phyloP scores from a whole-genome alignment of 2,329 filamentous ascomycete genomes.

The Clarireedia monteithiana region DNA sequence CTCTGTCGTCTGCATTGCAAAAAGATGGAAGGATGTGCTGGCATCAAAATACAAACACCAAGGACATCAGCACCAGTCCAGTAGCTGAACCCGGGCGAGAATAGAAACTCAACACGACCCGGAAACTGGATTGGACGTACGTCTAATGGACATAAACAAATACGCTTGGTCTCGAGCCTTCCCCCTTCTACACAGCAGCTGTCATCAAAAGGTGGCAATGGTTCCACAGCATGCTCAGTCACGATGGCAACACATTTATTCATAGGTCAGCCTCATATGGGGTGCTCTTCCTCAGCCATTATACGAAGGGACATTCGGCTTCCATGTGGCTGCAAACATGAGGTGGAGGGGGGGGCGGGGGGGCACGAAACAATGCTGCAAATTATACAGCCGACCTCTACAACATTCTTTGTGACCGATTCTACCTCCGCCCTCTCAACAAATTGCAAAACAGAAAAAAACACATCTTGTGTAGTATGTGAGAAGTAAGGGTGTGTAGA shows the following conservation, averaged over 20 bases:
- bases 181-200: conserved; percentile 7
- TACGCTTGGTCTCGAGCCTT: not conserved
- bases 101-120: conserved; percentile 1
- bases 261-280: conserved; percentile 11
- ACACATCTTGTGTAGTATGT: no score
- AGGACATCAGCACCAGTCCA: conserved; percentile 1
- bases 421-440: not conserved
- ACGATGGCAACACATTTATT: conserved; percentile 11
- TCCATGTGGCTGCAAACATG: conserved; percentile 9
- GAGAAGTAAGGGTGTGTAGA: no score
- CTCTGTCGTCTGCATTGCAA: conserved; percentile 3
- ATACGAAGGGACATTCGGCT: conserved; percentile 12
- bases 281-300: not conserved
- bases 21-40: conserved; percentile 10
- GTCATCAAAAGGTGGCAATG: conserved; percentile 2
- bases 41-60: conserved; percentile 8
- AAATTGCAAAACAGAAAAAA: no score
- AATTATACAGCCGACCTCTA: not conserved
- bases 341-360: not conserved
- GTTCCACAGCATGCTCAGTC: conserved; percentile 9
- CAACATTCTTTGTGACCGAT: not conserved
- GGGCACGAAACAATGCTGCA: not conserved
- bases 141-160: conserved; percentile 7
- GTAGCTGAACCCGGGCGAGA: conserved; percentile 9
- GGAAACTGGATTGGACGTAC: conserved; percentile 6